Percentiles rank a stretch among this genome's conserved stretches.
These are phyloP conservation scores for Candida piceae DNA, from an alignment of 805 yeast genomes.

Conservation along the genomic window DNA sequence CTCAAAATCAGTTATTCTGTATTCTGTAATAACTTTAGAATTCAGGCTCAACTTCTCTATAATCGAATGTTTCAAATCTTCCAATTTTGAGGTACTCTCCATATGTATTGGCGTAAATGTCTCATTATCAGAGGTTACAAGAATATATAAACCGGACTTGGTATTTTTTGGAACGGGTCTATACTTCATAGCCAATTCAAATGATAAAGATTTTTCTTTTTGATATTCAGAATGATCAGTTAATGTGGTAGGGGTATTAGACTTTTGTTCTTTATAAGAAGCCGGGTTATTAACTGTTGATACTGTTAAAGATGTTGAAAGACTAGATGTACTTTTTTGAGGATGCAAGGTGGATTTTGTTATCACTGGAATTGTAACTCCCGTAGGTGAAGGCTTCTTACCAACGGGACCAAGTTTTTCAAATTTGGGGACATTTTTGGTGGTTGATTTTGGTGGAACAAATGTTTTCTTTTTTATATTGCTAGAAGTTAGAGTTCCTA, in stretches of 20 bases:
- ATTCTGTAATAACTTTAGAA: no score
- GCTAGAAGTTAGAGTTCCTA: neutral
- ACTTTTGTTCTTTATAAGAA: no score
- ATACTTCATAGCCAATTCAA: constrained; percentile 24
- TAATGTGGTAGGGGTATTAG: no score
- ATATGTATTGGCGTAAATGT: constrained; percentile 48
- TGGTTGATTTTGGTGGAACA: constrained; percentile 4
- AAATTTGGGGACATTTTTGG: constrained; percentile 18
- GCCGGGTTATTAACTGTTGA: constrained; percentile 6
- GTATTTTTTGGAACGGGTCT: constrained; percentile 32
- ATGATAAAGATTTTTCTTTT: neutral
- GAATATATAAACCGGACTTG: constrained; percentile 35
- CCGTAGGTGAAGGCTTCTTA: constrained; percentile 29
- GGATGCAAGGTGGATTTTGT: constrained; percentile 25
- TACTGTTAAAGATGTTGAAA: constrained; percentile 4
- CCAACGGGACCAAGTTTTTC: constrained; percentile 33
- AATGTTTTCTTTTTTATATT: neutral
- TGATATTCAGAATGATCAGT: neutral
- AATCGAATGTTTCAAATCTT: constrained; percentile 37
- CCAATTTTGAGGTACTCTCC: constrained; percentile 25
- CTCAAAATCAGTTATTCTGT: constrained; percentile 68
- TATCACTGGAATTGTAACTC: constrained; percentile 30
- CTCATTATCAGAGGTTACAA: constrained; percentile 62
- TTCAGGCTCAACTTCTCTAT: constrained; percentile 35
- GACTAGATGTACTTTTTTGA: constrained; percentile 3